Evolutionary conservation across 129 eudicot genomes (phyloP).

Genomic region (Chrysanthemum lavandulifolium): DNA sequence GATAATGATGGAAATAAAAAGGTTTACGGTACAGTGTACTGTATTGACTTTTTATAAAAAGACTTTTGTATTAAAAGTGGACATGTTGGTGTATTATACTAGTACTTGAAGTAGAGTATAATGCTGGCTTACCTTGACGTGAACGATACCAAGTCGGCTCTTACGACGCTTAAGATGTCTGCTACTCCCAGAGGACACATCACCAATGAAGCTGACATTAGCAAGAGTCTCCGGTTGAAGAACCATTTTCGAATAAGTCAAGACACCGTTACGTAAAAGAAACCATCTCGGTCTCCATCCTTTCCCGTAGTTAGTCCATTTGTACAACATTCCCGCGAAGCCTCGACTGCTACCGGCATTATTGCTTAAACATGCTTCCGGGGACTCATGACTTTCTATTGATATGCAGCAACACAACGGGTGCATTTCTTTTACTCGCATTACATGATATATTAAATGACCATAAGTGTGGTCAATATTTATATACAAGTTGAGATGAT

Average conservation of each 20-base stretch:
- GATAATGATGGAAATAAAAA: too few relatives aligned
- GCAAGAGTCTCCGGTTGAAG: slow-evolving; percentile 42
- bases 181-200: slow-evolving; percentile 13
- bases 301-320: slow-evolving; percentile 87
- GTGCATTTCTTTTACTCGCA: slow-evolving; percentile 54
- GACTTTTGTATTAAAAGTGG: too few relatives aligned
- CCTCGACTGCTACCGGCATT: slow-evolving; percentile 24
- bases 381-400: slow-evolving; percentile 46
- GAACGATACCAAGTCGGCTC: slow-evolving; percentile 25
- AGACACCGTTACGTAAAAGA: slow-evolving; percentile 57
- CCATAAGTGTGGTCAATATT: neutral
- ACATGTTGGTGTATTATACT: too few relatives aligned
- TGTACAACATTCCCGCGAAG: slow-evolving; percentile 67
- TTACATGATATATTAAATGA: neutral
- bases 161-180: slow-evolving; percentile 23
- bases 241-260: slow-evolving; percentile 55
- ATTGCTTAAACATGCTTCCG: slow-evolving; percentile 9
- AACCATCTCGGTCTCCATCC: slow-evolving; percentile 94
- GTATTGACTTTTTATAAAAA: too few relatives aligned
- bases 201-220: slow-evolving; percentile 65
- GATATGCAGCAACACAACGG: slow-evolving; percentile 82
- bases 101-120: too few relatives aligned
- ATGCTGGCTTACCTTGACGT: slow-evolving; percentile 32
- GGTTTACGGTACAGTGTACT: too few relatives aligned
- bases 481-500: neutral